Evolutionary conservation across 495 filamentous ascomycete species (phyloP).

Genomic region (Trypethelium eluteriae): DNA sequence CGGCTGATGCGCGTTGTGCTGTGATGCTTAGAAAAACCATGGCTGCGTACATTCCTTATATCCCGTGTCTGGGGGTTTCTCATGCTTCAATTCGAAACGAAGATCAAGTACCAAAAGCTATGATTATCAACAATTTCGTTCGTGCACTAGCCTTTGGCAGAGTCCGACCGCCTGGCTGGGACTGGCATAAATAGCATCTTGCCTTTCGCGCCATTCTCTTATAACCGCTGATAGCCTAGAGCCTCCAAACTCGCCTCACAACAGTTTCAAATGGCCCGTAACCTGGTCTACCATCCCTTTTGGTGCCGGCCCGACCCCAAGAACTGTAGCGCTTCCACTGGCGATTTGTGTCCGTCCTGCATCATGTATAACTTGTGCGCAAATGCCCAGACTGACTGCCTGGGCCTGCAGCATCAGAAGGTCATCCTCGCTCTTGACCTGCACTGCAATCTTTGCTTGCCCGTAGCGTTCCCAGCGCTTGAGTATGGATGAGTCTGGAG

Average conservation of each 20-base stretch:
- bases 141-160: too few relatives aligned
- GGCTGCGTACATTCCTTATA: conserved; percentile 4
- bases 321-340: conserved; percentile 80
- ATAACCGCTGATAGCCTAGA: background rate
- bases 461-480: conserved; percentile 74
- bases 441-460: conserved; percentile 87
- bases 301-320: conserved; percentile 82
- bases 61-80: too few relatives aligned
- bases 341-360: conserved; percentile 97
- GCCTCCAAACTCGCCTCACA: conserved; percentile 42
- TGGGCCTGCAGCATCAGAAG: conserved; percentile 65
- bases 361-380: conserved; percentile 82
- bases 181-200: too few relatives aligned
- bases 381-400: conserved; percentile 76
- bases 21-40: conserved; percentile 12
- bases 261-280: conserved; percentile 78
- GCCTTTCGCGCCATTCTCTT: background rate
- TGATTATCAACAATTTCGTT: too few relatives aligned
- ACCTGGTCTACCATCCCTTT: conserved; percentile 80
- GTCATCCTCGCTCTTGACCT: conserved; percentile 75
- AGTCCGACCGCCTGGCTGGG: too few relatives aligned
- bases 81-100: too few relatives aligned
- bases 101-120: too few relatives aligned
- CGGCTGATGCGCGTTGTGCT: conserved; percentile 9
- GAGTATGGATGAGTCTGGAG: conserved; percentile 57